Percentiles rank a stretch among this genome's conserved stretches.
Conservation (phyloP, 805 yeast species). For the Kluyveromyces aestuarii region DNA sequence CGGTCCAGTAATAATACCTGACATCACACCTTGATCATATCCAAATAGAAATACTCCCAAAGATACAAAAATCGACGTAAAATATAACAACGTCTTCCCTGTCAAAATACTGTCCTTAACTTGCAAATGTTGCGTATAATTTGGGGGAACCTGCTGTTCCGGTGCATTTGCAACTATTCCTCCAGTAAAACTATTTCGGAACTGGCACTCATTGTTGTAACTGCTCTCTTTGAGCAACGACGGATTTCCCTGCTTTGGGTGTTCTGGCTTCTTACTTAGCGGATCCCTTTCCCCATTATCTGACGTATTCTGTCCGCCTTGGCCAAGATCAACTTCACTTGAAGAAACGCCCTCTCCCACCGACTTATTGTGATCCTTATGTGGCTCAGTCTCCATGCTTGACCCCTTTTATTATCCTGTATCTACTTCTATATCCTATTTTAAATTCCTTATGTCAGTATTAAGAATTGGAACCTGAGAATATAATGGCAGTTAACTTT, state of each 20-base stretch:
- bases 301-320: not conserved
- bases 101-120: slow-evolving; percentile 13
- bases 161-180: not conserved
- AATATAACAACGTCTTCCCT: slow-evolving; percentile 24
- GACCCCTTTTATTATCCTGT: not conserved
- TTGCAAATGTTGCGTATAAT: slow-evolving; percentile 8
- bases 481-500: too few relatives aligned
- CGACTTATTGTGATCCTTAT: too few relatives aligned
- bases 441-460: too few relatives aligned
- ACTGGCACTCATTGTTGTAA: not conserved
- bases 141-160: slow-evolving; percentile 6
- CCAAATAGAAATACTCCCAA: slow-evolving; percentile 60
- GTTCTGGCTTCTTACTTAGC: not conserved
- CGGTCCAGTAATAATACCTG: slow-evolving; percentile 71
- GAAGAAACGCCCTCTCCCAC: not conserved
- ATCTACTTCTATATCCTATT: not conserved
- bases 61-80: slow-evolving; percentile 33
- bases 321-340: not conserved
- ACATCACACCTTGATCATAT: slow-evolving; percentile 84
- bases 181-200: not conserved
- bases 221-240: slow-evolving; percentile 1
- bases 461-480: too few relatives aligned
- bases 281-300: not conserved
- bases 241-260: not conserved
- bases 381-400: not conserved